These are phyloP conservation scores for Trypanosoma lewisi DNA, from an alignment of 208 protist species.

Conservation along the genomic window DNA sequence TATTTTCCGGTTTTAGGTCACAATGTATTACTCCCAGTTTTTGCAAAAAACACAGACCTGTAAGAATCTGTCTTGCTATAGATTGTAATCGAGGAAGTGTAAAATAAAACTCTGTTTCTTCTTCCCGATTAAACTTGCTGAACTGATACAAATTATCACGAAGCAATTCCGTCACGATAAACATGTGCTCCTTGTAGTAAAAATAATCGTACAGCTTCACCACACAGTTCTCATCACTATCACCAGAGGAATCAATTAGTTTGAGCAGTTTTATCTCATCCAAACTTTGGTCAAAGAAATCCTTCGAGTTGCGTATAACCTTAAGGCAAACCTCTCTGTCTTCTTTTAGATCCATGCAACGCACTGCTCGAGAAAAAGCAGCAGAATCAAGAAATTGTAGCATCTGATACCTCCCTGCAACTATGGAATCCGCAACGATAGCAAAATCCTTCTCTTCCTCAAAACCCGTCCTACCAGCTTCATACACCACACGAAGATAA, in stretches of 20 bases:
- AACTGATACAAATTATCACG: conserved; percentile 92
- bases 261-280: conserved; percentile 94
- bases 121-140: conserved; percentile 69
- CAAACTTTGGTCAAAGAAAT: conserved; percentile 93
- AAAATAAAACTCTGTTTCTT: conserved; percentile 75
- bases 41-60: conserved; percentile 76
- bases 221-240: conserved; percentile 65
- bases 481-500: conserved; percentile 57
- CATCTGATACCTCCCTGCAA: conserved; percentile 87
- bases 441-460: conserved; percentile 75
- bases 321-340: conserved; percentile 87
- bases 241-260: conserved; percentile 75
- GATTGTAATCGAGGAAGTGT: conserved; percentile 74
- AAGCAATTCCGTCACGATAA: conserved; percentile 93
- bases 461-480: conserved; percentile 66
- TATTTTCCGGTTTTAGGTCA: conserved; percentile 89
- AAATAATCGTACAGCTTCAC: conserved; percentile 88
- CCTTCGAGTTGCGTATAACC: conserved; percentile 93
- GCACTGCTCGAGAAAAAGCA: conserved; percentile 82
- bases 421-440: conserved; percentile 59
- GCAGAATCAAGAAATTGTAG: conserved; percentile 82
- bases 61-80: conserved; percentile 74
- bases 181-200: conserved; percentile 92
- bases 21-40: conserved; percentile 81
- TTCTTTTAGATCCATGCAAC: conserved; percentile 69